Conservation (phyloP, 2,329 filamentous ascomycete species). For the Verticillium nonalfalfae region DNA sequence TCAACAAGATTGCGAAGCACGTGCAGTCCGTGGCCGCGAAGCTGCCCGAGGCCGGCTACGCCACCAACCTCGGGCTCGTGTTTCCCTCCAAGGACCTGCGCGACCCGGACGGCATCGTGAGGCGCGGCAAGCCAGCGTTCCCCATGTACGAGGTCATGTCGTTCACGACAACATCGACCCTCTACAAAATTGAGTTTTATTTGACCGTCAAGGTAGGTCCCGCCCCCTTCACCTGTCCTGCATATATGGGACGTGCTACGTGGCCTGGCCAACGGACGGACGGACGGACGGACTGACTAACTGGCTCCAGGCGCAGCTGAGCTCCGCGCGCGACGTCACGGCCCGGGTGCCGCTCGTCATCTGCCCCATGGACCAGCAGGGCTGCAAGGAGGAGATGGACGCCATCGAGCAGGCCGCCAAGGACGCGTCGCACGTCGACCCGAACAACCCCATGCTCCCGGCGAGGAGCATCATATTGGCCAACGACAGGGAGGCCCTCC, state of each 20-base stretch:
- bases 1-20: slow-evolving; percentile 81
- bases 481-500: slow-evolving; percentile 60
- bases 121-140: slow-evolving; percentile 78
- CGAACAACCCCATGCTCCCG: slow-evolving; percentile 88
- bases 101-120: slow-evolving; percentile 81
- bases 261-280: too few species aligned
- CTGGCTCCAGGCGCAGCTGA: slow-evolving; percentile 68
- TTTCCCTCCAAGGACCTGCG: slow-evolving; percentile 87
- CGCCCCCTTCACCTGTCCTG: slow-evolving; percentile 5
- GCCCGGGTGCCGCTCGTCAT: slow-evolving; percentile 92
- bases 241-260: background rate
- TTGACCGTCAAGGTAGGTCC: slow-evolving; percentile 76
- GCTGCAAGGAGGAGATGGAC: slow-evolving; percentile 97
- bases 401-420: slow-evolving; percentile 94
- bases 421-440: slow-evolving; percentile 81
- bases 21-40: slow-evolving; percentile 75
- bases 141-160: slow-evolving; percentile 83
- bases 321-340: slow-evolving; percentile 79
- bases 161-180: slow-evolving; percentile 86
- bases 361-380: slow-evolving; percentile 89
- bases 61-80: slow-evolving; percentile 84
- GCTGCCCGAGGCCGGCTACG: slow-evolving; percentile 85
- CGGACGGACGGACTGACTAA: too few species aligned
- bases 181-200: slow-evolving; percentile 99
- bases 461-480: slow-evolving; percentile 75